phyloP scores from a whole-genome alignment of 306 rosid genomes.

The Notholithocarpus densiflorus region DNA sequence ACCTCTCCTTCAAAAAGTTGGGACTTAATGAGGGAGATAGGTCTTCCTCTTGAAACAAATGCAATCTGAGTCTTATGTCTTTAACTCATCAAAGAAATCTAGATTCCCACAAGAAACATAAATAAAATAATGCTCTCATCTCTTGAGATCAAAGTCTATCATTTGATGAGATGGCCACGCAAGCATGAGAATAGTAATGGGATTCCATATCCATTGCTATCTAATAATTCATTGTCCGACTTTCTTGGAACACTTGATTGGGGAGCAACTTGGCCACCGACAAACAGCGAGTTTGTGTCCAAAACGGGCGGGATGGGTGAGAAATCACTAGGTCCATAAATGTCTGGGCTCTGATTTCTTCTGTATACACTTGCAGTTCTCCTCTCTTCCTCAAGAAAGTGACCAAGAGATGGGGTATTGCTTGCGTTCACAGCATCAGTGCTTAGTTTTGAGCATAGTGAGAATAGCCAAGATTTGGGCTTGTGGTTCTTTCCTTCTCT shows the following conservation, averaged over 20 bases:
- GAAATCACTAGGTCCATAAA: slow-evolving; percentile 29
- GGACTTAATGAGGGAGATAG: not conserved
- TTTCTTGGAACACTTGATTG: slow-evolving; percentile 22
- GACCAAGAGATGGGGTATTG: slow-evolving; percentile 56
- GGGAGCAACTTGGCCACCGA: slow-evolving; percentile 33
- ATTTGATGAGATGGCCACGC: slow-evolving; percentile 31
- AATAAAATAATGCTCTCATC: not conserved
- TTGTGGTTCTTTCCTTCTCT: slow-evolving; percentile 40
- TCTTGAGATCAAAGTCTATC: not conserved
- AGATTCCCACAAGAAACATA: not conserved
- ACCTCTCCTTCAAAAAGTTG: not conserved
- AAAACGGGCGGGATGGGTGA: slow-evolving; percentile 5
- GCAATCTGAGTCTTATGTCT: not conserved
- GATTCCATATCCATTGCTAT: slow-evolving; percentile 33
- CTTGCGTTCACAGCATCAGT: slow-evolving; percentile 48
- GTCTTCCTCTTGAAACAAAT: not conserved
- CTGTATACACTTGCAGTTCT: slow-evolving; percentile 30
- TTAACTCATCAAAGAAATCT: not conserved
- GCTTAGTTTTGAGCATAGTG: slow-evolving; percentile 58
- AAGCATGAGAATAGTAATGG: slow-evolving; percentile 35
- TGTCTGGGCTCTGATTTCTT: slow-evolving; percentile 26
- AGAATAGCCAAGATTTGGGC: slow-evolving; percentile 55
- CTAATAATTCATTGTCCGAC: slow-evolving; percentile 24
- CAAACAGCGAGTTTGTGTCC: slow-evolving; percentile 25
- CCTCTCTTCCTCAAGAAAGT: slow-evolving; percentile 73